A percentile compares a stretch with the other conserved stretches of the same genome.
phyloP scores from a whole-genome alignment of 768 basidiomycete genomes.

The Podaxis sp. region DNA sequence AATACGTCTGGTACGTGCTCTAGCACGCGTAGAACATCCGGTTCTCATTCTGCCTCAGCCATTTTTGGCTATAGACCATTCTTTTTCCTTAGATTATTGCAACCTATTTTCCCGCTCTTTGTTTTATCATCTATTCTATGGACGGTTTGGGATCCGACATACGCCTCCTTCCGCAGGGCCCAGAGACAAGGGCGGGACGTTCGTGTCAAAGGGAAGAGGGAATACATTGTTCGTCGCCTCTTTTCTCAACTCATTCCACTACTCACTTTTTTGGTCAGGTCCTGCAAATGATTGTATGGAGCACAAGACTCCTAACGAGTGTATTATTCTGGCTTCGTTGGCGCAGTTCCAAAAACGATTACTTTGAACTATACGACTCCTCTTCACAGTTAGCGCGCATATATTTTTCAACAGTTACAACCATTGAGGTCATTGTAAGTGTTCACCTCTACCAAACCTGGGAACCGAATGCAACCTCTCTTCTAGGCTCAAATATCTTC shows the following conservation, averaged over 20 bases:
- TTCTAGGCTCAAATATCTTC: slow-evolving; percentile 52
- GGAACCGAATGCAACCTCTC: slow-evolving; percentile 7
- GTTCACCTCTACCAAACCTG: not conserved
- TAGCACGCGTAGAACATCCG: slow-evolving; percentile 17
- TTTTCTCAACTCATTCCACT: not conserved
- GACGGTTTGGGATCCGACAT: slow-evolving; percentile 87
- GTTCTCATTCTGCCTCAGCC: slow-evolving; percentile 24
- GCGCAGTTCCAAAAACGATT: slow-evolving; percentile 40
- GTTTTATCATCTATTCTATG: slow-evolving; percentile 65
- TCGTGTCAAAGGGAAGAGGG: slow-evolving; percentile 59
- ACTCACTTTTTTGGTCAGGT: slow-evolving; percentile 35
- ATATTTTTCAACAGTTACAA: slow-evolving; percentile 46
- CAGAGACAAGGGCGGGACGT: slow-evolving; percentile 71
- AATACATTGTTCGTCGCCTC: slow-evolving; percentile 55
- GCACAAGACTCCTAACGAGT: slow-evolving; percentile 47
- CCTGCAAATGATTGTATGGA: slow-evolving; percentile 61
- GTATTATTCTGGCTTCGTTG: slow-evolving; percentile 40
- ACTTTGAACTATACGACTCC: slow-evolving; percentile 33
- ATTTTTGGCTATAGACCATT: slow-evolving; percentile 30
- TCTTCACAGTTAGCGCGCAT: slow-evolving; percentile 32
- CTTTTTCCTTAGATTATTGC: slow-evolving; percentile 23
- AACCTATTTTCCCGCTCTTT: slow-evolving; percentile 48
- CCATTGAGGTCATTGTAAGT: slow-evolving; percentile 59
- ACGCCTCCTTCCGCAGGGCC: slow-evolving; percentile 54
- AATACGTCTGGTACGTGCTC: slow-evolving; percentile 42